Conservation (phyloP, 2,329 filamentous ascomycete genomes). For the Aureobasidium sp. region DNA sequence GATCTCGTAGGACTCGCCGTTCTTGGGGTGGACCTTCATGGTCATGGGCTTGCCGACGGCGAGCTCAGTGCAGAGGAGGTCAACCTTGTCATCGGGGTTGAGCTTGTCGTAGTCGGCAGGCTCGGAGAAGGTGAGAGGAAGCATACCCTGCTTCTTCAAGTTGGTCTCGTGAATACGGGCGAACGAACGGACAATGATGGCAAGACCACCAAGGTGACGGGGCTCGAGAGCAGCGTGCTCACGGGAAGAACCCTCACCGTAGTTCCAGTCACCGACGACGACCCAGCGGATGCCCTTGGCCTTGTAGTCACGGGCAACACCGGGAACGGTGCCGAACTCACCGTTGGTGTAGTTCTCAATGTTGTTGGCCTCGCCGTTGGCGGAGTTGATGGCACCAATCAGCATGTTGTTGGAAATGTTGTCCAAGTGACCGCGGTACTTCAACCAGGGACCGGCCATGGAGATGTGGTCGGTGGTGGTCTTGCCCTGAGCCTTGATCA, state of each 20-base stretch:
- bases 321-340: conserved; percentile 81
- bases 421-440: conserved; percentile 97
- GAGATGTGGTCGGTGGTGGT: conserved; percentile 97
- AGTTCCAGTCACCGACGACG: conserved; percentile 99
- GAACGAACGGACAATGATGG: conserved; percentile 92
- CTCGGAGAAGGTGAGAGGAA: conserved; percentile 90
- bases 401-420: conserved; percentile 99
- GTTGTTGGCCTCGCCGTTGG: conserved; percentile 96
- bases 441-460: conserved; percentile 90
- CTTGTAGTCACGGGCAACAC: conserved; percentile 97
- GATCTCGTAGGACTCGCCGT: conserved; percentile 66
- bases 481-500: conserved; percentile 96
- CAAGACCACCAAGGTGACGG: conserved; percentile 90
- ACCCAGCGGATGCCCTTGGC: conserved; percentile 93
- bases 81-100: conserved; percentile 83
- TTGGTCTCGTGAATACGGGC: conserved; percentile 99
- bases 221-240: conserved; percentile 98
- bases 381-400: conserved; percentile 92
- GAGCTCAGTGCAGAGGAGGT: conserved; percentile 81
- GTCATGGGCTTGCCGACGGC: conserved; percentile 90
- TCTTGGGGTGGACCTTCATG: conserved; percentile 83
- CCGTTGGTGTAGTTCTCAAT: conserved; percentile 83
- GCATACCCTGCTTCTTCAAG: conserved; percentile 99
- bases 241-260: conserved; percentile 94
- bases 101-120: conserved; percentile 98